Base-by-base conservation (phyloP, 2,329 filamentous ascomycete genomes). In the Juglanconis sp. region DNA sequence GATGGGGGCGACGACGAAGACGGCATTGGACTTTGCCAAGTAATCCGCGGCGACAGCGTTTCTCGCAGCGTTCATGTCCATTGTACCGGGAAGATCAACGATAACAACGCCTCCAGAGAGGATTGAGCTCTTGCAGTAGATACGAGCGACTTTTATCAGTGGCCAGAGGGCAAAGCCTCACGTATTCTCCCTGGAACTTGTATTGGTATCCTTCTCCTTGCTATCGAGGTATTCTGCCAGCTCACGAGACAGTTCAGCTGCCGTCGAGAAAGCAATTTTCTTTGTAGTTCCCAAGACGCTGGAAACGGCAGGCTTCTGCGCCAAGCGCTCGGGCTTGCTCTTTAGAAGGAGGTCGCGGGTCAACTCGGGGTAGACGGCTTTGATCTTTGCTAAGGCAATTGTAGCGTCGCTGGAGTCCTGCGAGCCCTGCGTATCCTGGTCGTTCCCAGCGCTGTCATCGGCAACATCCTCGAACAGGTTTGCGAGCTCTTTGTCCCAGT, bases 1-100 rank as follows among this genome's bases (percentile, higher is more conserved):
- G 59, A 88, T 88, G 0, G 84, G 84, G 1, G 85, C 82, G n/a
- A 86, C 79, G 52, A 87, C 81, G 81, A 82, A 88, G 0, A 87
- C 68, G 2, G 80, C 78, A 2, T 80, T 81, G 63, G 84, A 88
- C 63, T 83, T 77, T 65, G 87, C 81, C 72, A 87, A 80, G 64
- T 88, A 88, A 0, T 76, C 75, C 48, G 79, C 76, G 1, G 85
- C 84, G 24, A 88, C 79, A 1, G 82, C 79, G 48, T 79, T 78
- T 53, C 85, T 77, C 36, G 85, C 85, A 3, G 81, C 78, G 67
- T 88, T 88, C 0, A 79, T 79, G 65, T 88, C 85, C 13, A 82
- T 79, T 0, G 84, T 75, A 35, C 85, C 84, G 3, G 85, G 85
- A 0, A 88, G 70, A 67, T 88, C 75, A 4, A 76, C 74, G 0